Conservation (phyloP, 164 flowering plant genomes). For the Aristolochia contorta region DNA sequence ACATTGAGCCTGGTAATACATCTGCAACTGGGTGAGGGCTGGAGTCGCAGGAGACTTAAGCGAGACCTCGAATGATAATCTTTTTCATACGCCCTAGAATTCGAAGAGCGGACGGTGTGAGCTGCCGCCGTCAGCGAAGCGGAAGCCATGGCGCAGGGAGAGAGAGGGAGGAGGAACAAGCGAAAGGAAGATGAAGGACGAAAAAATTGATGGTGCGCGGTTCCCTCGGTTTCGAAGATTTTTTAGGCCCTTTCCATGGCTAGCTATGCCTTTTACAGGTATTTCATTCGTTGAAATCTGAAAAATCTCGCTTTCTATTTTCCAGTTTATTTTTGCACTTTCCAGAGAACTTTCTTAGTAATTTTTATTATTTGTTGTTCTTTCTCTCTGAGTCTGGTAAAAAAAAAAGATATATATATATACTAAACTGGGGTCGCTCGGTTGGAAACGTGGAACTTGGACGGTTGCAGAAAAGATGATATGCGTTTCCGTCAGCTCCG, state of each 20-base stretch:
- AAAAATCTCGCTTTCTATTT: too few species aligned
- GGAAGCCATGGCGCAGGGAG: slow-evolving; percentile 4
- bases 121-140: slow-evolving; percentile 5
- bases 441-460: too few species aligned
- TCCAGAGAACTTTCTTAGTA: too few species aligned
- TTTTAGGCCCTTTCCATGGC: neutral
- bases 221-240: neutral
- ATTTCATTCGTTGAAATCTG: too few species aligned
- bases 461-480: too few species aligned
- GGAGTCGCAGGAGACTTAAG: neutral
- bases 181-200: neutral
- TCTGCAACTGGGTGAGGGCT: neutral
- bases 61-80: neutral
- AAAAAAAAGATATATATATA: too few species aligned
- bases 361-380: too few species aligned
- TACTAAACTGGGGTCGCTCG: too few species aligned
- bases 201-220: neutral
- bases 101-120: neutral
- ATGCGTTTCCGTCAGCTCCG: too few species aligned
- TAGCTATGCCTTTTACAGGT: too few species aligned
- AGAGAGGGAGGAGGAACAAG: neutral
- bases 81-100: neutral
- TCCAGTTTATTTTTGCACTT: too few species aligned
- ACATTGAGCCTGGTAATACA: neutral
- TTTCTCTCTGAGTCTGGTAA: too few species aligned